Evolutionary conservation across 148 eudicot species (phyloP).

Genomic region (Beta vulgaris): DNA sequence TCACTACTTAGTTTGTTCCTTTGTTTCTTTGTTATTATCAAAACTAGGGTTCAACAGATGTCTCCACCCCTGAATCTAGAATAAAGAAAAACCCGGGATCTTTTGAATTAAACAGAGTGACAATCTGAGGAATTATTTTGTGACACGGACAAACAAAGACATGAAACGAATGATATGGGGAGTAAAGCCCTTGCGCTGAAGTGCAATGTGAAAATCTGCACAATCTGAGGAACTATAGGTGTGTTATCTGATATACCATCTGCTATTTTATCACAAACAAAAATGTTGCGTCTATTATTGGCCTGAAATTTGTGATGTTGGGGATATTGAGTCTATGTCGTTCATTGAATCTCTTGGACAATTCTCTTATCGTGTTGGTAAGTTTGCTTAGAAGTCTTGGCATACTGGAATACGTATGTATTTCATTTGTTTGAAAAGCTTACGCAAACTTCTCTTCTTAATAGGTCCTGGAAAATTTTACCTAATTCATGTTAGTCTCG

Average conservation of each 20-base stretch:
- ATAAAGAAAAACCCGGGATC: background rate
- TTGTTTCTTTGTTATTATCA: too few species aligned
- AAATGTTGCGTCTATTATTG: slow-evolving; percentile 1
- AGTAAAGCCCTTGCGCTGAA: background rate
- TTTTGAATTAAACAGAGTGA: background rate
- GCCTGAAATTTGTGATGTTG: slow-evolving; percentile 34
- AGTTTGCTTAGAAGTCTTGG: slow-evolving; percentile 15
- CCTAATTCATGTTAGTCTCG: slow-evolving; percentile 94
- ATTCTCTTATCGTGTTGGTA: slow-evolving; percentile 93
- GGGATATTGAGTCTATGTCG: slow-evolving; percentile 96
- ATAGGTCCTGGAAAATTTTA: slow-evolving; percentile 91
- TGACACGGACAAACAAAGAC: background rate
- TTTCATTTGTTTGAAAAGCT: background rate
- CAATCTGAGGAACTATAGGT: slow-evolving; percentile 99
- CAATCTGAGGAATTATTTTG: background rate
- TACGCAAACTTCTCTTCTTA: slow-evolving; percentile 9
- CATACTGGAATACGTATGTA: slow-evolving; percentile 3
- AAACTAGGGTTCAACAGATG: too few species aligned
- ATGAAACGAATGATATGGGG: background rate
- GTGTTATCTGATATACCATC: slow-evolving; percentile 6
- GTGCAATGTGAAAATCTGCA: background rate
- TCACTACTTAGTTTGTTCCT: too few species aligned
- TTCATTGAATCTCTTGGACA: slow-evolving; percentile 95
- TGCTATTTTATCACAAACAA: background rate
- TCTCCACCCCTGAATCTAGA: background rate